Percentiles rank a stretch among this genome's conserved stretches.
Evolutionary conservation across 768 basidiomycete genomes (phyloP).

Genomic region (Suillus variegatus): DNA sequence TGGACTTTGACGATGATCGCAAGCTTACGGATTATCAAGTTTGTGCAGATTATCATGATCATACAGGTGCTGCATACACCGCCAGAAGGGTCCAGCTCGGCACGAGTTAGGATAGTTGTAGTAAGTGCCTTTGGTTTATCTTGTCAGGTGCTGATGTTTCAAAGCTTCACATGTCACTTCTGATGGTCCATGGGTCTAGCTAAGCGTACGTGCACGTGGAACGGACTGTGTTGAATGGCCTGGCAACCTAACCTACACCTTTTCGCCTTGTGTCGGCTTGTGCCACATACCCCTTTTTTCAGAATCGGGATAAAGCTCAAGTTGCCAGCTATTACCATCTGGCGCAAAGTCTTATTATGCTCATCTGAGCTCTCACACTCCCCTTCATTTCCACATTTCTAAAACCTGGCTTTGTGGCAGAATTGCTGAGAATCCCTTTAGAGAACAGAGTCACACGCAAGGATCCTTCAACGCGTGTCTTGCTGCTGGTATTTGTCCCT

Average conservation of each 20-base stretch:
- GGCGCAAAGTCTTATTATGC: neutral
- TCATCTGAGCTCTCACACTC: neutral
- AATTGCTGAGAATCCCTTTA: neutral
- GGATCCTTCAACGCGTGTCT: neutral
- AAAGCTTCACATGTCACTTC: neutral
- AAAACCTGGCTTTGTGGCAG: neutral
- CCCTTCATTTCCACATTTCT: neutral
- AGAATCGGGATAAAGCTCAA: neutral
- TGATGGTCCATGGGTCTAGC: neutral
- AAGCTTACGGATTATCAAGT: constrained; percentile 63
- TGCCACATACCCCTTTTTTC: neutral
- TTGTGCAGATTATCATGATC: constrained; percentile 52
- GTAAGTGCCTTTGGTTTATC: neutral
- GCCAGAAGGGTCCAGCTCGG: constrained; percentile 50
- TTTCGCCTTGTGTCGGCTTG: neutral
- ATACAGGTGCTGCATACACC: constrained; percentile 63
- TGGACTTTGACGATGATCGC: constrained; percentile 61
- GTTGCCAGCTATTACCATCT: neutral
- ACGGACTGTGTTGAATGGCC: neutral
- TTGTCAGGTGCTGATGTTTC: neutral
- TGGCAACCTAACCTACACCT: neutral
- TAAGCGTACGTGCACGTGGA: neutral
- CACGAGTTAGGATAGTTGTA: constrained; percentile 9
- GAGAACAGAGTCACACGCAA: neutral
- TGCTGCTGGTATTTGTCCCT: too few relatives aligned